phyloP scores from a whole-genome alignment of 148 eudicot genomes.

The Tetragonia tetragonoides region DNA sequence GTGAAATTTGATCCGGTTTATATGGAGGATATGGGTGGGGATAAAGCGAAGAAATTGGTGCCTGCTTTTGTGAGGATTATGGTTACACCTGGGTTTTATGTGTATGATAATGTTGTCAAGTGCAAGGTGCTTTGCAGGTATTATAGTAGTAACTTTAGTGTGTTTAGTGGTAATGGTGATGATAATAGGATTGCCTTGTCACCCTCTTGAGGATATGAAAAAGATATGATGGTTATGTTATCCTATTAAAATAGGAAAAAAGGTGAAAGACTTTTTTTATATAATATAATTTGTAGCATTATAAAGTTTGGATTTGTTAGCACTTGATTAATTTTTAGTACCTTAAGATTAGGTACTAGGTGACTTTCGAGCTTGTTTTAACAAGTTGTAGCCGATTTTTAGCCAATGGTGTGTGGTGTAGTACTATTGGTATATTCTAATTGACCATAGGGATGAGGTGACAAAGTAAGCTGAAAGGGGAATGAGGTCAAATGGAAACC shows the following conservation, averaged over 20 bases:
- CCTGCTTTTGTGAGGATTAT: slow-evolving; percentile 68
- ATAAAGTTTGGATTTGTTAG: slow-evolving; percentile 33
- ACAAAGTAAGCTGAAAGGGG: background rate
- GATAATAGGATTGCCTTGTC: slow-evolving; percentile 12
- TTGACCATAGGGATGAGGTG: background rate
- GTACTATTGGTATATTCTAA: slow-evolving; percentile 18
- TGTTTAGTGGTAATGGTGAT: slow-evolving; percentile 24
- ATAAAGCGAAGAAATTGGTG: slow-evolving; percentile 48
- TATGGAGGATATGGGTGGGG: slow-evolving; percentile 90
- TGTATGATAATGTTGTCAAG: slow-evolving; percentile 84
- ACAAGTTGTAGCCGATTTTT: no score
- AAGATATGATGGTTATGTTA: slow-evolving; percentile 2
- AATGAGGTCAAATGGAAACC: slow-evolving; percentile 18
- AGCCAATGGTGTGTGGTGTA: background rate
- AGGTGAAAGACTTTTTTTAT: background rate
- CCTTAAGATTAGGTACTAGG: slow-evolving; percentile 14
- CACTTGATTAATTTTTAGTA: slow-evolving; percentile 9
- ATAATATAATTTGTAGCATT: slow-evolving; percentile 8
- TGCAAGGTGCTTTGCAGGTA: slow-evolving; percentile 93
- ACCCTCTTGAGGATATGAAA: background rate
- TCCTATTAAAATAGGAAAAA: background rate
- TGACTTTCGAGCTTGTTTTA: background rate
- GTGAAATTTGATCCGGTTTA: slow-evolving; percentile 63
- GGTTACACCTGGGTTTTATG: slow-evolving; percentile 95
- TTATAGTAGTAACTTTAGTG: slow-evolving; percentile 33